Evolutionary conservation across 352 stramenopile species (phyloP).

Genomic region (Phytophthora podocarpi): DNA sequence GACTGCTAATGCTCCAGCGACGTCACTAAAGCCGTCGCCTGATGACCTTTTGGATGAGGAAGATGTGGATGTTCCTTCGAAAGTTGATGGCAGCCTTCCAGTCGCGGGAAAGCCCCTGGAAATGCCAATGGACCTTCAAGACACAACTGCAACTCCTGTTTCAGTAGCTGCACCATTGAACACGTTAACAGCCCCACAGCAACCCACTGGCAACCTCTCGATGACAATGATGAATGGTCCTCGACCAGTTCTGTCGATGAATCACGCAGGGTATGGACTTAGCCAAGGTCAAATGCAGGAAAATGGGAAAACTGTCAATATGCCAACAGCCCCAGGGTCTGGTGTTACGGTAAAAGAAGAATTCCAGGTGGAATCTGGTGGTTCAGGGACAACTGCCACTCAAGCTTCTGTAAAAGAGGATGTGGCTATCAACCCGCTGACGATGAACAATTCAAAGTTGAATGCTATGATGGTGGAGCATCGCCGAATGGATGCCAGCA

Average conservation of each 20-base stretch:
- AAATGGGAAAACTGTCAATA: slow-evolving; percentile 6
- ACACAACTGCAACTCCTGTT: slow-evolving; percentile 28
- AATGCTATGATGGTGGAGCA: slow-evolving; percentile 89
- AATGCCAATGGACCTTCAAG: slow-evolving; percentile 68
- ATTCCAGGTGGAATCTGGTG: slow-evolving; percentile 5
- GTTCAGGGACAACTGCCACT: not conserved
- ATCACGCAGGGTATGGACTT: slow-evolving; percentile 13
- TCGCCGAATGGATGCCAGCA: slow-evolving; percentile 67
- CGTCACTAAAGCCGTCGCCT: slow-evolving; percentile 42
- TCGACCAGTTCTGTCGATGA: slow-evolving; percentile 10
- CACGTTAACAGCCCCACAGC: slow-evolving; percentile 18
- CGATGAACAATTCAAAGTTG: slow-evolving; percentile 88
- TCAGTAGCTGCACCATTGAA: slow-evolving; percentile 29
- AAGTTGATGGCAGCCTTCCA: slow-evolving; percentile 26
- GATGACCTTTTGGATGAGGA: slow-evolving; percentile 63
- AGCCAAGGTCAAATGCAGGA: slow-evolving; percentile 6
- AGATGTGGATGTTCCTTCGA: slow-evolving; percentile 41
- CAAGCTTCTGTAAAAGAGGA: slow-evolving; percentile 34
- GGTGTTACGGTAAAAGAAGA: slow-evolving; percentile 35
- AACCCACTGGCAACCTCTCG: not conserved
- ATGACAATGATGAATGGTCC: slow-evolving; percentile 10
- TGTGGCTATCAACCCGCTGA: slow-evolving; percentile 60
- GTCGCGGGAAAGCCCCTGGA: slow-evolving; percentile 51
- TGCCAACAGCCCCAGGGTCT: not conserved
- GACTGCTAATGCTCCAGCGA: not conserved